Base-by-base conservation (phyloP, 768 basidiomycete genomes). In the Lentinula edodes region DNA sequence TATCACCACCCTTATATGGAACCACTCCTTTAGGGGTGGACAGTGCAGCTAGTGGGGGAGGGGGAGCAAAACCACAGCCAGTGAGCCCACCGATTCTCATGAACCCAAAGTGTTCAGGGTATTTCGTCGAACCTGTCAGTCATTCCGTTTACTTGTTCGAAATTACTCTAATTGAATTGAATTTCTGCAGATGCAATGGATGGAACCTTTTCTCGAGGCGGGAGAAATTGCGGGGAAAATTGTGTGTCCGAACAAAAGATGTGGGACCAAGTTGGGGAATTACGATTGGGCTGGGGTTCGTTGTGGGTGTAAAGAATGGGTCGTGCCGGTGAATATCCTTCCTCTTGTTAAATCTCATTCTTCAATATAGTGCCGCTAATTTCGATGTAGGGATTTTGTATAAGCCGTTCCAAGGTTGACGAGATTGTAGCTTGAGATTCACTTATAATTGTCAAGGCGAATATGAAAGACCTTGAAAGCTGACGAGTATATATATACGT, bases 251-350 rank as follows among this genome's bases (percentile, higher is more conserved):
- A 96, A 95, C 72, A 82, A 87, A 67, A 94, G 91, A 68, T 99
- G 97, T 67, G 81, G 82, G 2, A 87, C 84, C 28, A 99, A 99
- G 76, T 79, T 99, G 16, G 97, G 97, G 2, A 97, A 92, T 71
- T 98, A 88, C 67, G 95, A 97, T 70, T 99, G 97, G 97, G 93
- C 95, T 5, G 96, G 96, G 0, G 86, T 92, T 34, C 84, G 88
- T 67, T 96, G 95, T 70, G 89, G 91, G 23, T 98, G 95, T 69
- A 90, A 88, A 67, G 85, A 87, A 68, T 98, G 95, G 95, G 91
- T 96, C 32, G 88, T 87, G 8, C 95, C 95, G 48, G 94, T 95
- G 66, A 69, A 89, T 75, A 9, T 18, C 28, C 51, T 18, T 65
- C 28, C 28, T 28, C 28, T 28, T 28, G 28, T 51, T 20, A 42